phyloP scores from a whole-genome alignment of 495 filamentous ascomycete genomes.

The Penicillium soppii region DNA sequence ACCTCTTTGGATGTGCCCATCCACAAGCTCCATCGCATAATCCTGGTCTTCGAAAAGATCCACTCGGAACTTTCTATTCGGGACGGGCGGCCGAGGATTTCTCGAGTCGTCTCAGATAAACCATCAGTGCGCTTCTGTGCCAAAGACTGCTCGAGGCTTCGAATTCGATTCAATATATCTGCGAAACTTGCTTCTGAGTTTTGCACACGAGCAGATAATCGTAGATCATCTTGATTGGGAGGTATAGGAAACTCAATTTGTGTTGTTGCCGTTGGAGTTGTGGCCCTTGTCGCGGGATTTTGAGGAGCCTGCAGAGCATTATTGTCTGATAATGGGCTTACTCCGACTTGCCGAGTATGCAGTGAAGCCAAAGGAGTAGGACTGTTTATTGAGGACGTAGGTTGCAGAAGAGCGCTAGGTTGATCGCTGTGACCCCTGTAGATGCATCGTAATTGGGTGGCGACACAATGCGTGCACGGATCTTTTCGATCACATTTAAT shows the following conservation, averaged over 20 bases:
- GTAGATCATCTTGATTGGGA: background rate
- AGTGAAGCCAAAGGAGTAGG: background rate
- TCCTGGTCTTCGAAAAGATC: background rate
- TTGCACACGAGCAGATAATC: background rate
- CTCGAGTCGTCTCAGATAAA: background rate
- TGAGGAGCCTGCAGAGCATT: background rate
- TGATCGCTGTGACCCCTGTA: background rate
- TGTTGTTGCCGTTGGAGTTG: background rate
- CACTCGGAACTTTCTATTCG: background rate
- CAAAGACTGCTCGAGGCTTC: background rate
- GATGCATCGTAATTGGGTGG: background rate
- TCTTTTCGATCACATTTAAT: background rate
- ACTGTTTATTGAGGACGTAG: background rate
- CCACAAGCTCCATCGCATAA: background rate
- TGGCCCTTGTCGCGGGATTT: background rate
- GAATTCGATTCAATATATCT: background rate
- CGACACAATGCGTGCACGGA: background rate
- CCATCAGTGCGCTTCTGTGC: background rate
- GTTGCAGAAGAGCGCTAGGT: background rate
- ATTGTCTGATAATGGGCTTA: background rate
- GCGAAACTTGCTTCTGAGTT: background rate
- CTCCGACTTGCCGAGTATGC: background rate
- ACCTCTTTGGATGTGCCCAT: background rate
- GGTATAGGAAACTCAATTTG: background rate
- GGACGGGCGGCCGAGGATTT: background rate